Evolutionary conservation across 805 yeast genomes (phyloP), one percentile per base, ranked within the genome.

Genomic region (Priceomyces castillae): DNA sequence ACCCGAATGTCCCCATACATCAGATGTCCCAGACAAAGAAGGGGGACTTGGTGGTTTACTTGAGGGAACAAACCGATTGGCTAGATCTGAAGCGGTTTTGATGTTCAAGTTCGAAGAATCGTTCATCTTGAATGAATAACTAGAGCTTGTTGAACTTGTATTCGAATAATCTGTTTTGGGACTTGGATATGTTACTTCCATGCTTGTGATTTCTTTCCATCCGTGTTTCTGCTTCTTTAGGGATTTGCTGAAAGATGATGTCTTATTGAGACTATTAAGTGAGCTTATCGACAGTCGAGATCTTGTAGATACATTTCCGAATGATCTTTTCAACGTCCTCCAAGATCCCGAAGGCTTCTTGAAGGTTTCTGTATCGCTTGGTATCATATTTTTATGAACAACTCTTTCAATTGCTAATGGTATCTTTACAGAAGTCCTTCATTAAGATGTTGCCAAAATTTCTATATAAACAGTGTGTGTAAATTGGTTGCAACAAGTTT

Each of bases 141-240:
- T n/a, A 3, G 39, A 36, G 10, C 17, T 12, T 14, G 30, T n/a
- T 25, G 40, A 23, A 14, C 20, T 23, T 7, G 16, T 10, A 17
- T 17, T 14, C 12, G 31, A 18, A 17, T 12, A 7, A 9, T 14
- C 15, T 7, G 40, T 37, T 5, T 14, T 16, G 15, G 31, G 40
- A 37, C 33, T 34, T 7, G 43, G 36, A 35, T 43, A 43, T 12
- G 37, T 34, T 7, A 43, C 46, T 40, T 43, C 46, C 20, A 43
- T 28, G 25, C 46, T 43, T 1, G 46, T 43, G 10, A 43, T 16
- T n/a, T 42, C 36, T 19, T 15, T 15, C 12, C 10, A 17, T 2
- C 22, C 20, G 12, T 34, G 11, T 11, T 22, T 16, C 14, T 30
- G 26, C 33, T 28, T 25, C 26, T 34, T 34, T 14, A 33, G n/a